Evolutionary conservation across 1,139 yeast species (phyloP).

Genomic region (Candida sanyaensis): DNA sequence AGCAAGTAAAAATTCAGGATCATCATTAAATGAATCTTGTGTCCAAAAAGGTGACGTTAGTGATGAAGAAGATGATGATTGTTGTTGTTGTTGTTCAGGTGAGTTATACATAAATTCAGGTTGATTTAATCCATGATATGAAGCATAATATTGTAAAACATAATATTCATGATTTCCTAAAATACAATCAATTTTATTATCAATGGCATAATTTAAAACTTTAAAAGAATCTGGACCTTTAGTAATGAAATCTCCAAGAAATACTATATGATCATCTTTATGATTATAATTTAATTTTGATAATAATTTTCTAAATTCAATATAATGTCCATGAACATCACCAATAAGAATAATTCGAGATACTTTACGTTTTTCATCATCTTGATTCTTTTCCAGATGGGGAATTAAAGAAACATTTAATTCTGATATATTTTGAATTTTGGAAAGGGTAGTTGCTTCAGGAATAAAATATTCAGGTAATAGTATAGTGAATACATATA

Average conservation of each 20-base stretch:
- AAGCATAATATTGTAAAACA: constrained; percentile 60
- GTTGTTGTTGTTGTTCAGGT: neutral
- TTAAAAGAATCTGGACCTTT: constrained; percentile 79
- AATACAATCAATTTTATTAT: constrained; percentile 66
- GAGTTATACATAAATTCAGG: constrained; percentile 20
- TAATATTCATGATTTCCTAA: constrained; percentile 88
- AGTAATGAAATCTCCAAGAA: constrained; percentile 83
- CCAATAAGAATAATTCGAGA: constrained; percentile 71
- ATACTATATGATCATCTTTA: constrained; percentile 57
- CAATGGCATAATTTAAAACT: constrained; percentile 66
- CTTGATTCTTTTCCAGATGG: neutral
- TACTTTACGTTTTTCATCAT: constrained; percentile 13
- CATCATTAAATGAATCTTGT: constrained; percentile 39
- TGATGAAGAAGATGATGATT: neutral
- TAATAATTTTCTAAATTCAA: constrained; percentile 54
- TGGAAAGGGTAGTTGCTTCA: constrained; percentile 26
- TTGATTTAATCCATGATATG: constrained; percentile 49
- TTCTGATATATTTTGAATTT: constrained; percentile 28
- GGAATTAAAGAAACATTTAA: constrained; percentile 22
- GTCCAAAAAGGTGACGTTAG: neutral
- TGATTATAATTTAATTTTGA: constrained; percentile 44
- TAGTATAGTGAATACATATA: constrained; percentile 35
- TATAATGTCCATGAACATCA: constrained; percentile 82
- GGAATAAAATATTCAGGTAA: constrained; percentile 42
- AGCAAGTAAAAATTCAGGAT: constrained; percentile 63